These are phyloP conservation scores for Biscogniauxia sp. DNA, from an alignment of 2,329 filamentous ascomycete genomes.

Conservation along the genomic window DNA sequence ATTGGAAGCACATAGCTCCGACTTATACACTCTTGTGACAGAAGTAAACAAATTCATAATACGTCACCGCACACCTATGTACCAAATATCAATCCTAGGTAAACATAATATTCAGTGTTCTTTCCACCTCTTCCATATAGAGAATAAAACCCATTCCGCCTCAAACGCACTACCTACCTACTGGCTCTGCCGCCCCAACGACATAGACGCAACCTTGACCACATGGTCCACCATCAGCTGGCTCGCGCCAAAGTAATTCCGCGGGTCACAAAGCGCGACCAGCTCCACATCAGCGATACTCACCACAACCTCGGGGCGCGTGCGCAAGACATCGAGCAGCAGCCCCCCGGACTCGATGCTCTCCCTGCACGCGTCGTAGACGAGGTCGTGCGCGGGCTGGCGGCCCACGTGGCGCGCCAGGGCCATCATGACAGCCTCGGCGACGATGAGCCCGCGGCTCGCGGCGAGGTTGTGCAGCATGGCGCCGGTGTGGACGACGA, in stretches of 20 bases:
- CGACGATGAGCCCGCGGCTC: conserved; percentile 53
- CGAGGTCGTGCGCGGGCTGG: conserved; percentile 53
- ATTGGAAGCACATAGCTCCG: no score
- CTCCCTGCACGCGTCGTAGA: conserved; percentile 52
- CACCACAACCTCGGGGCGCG: conserved; percentile 35
- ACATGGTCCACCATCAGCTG: conserved; percentile 30
- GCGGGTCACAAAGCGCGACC: conserved; percentile 29
- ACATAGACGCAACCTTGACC: background rate
- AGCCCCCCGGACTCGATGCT: conserved; percentile 44
- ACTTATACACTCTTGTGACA: no score
- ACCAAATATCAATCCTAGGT: no score
- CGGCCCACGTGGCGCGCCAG: conserved; percentile 51
- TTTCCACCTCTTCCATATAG: no score
- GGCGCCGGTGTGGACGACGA: conserved; percentile 47
- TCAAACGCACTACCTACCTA: no score
- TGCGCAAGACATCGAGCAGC: conserved; percentile 38
- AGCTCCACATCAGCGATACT: conserved; percentile 33
- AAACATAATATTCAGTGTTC: no score
- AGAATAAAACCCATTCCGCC: no score
- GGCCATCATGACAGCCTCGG: conserved; percentile 61
- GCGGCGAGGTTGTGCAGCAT: conserved; percentile 52
- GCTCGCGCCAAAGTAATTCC: conserved; percentile 39
- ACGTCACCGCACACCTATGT: no score
- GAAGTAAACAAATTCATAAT: no score
- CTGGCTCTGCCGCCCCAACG: no score